Base-by-base conservation (phyloP, 768 basidiomycete species). In the Phaeotremella fagi region DNA sequence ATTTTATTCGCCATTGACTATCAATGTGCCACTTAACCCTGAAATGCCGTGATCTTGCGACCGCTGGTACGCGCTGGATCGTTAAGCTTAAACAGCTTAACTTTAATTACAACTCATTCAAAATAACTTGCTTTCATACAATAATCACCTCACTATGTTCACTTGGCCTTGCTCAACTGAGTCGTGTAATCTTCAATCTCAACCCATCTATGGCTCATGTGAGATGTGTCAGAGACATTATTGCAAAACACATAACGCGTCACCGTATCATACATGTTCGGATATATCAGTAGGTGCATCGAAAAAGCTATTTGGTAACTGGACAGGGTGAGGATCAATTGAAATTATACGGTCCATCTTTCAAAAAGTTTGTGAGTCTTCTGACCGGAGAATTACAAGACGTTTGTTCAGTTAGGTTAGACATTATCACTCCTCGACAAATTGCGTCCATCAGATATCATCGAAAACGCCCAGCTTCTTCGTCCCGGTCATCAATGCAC, bases 141-240 rank as follows among this genome's bases (percentile, higher is more conserved):
- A n/a, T n/a, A n/a, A n/a, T n/a, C n/a, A n/a, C n/a, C n/a, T n/a
- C n/a, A 9, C 9, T 9, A 51, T 51, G 50, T 28, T 51, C 25
- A 43, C 38, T 12, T 51, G 50, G 50, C 50, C 38, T 22, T 51
- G 50, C 50, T 25, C 27, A n/a, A 24, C 42, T n/a, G 15, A 24
- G 11, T 29, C 3, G 1, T 51, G 50, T 28, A 25, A 29, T 15
- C 18, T 20, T 18, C 38, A 28, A 33, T 51, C 50, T 15, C 18
- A 29, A 12, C 48, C 33, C n/a, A 18, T 24, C 15, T 42, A 9
- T 29, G 38, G 38, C 7, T 16, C 22, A 11, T 51, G 50, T 29
- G 24, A 12, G 22, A 11, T 11, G 0, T 51, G 50, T 23, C 24
- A 28, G 18, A 51, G 44, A 43, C 50, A 43, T 22, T 29, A 28